These are phyloP conservation scores for Phytopythium delawarense DNA, from an alignment of 352 stramenopile genomes.

Conservation along the genomic window DNA sequence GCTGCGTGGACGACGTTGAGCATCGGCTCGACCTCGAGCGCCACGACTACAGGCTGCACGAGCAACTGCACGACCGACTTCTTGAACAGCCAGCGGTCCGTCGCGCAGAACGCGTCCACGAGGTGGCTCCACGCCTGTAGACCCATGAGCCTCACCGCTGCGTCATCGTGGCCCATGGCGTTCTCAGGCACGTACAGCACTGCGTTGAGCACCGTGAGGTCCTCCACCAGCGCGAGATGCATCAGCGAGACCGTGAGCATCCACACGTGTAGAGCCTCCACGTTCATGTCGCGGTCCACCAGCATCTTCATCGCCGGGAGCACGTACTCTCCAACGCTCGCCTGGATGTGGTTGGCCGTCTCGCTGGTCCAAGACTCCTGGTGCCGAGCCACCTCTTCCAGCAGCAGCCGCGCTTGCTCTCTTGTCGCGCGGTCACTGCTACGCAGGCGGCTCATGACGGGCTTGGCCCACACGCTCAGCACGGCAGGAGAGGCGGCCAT, in stretches of 20 bases:
- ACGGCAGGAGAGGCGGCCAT: conserved; percentile 20
- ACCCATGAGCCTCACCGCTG: conserved; percentile 36
- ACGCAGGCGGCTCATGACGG: conserved; percentile 44
- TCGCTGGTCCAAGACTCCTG: conserved; percentile 27
- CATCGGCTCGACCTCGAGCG: conserved; percentile 42
- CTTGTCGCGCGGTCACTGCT: conserved; percentile 48
- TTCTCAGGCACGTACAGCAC: conserved; percentile 55
- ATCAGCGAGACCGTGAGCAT: conserved; percentile 48
- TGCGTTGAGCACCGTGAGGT: conserved; percentile 43
- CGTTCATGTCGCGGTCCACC: conserved; percentile 31
- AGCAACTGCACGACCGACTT: conserved; percentile 47
- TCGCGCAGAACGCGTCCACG: conserved; percentile 41
- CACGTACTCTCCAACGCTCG: conserved; percentile 43
- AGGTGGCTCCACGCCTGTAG: conserved; percentile 53
- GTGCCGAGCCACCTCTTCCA: conserved; percentile 42
- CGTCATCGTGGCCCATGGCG: conserved; percentile 43
- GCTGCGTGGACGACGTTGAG: conserved; percentile 46
- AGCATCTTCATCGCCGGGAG: conserved; percentile 53
- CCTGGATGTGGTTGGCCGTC: conserved; percentile 25
- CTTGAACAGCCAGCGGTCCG: conserved; percentile 54
- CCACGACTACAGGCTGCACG: conserved; percentile 35
- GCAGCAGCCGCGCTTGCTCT: conserved; percentile 35
- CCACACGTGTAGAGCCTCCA: conserved; percentile 53
- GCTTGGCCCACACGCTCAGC: conserved; percentile 44
- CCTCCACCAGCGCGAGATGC: conserved; percentile 26